Percentiles rank a stretch among this genome's conserved stretches.
phyloP scores from a whole-genome alignment of 2,329 filamentous ascomycete species.

The Hymenoscyphus linearis region DNA sequence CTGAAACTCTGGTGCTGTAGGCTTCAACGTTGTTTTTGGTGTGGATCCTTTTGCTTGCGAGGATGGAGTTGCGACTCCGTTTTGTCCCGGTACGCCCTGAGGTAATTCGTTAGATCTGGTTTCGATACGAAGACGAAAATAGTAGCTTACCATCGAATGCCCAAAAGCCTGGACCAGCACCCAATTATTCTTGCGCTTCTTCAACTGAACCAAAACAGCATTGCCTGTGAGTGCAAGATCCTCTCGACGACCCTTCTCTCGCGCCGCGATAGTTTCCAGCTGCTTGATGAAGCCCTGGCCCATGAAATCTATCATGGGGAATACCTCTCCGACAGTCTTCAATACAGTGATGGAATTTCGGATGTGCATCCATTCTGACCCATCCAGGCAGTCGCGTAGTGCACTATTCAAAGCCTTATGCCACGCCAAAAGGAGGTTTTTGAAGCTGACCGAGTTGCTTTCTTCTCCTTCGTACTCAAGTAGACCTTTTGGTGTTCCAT shows the following conservation, averaged over 20 bases:
- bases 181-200: slow-evolving; percentile 62
- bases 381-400: slow-evolving; percentile 74
- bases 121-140: not conserved
- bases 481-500: slow-evolving; percentile 65
- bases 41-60: slow-evolving; percentile 13
- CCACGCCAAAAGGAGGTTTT: slow-evolving; percentile 82
- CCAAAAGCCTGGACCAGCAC: slow-evolving; percentile 70
- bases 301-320: slow-evolving; percentile 88
- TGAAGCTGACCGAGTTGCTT: slow-evolving; percentile 52
- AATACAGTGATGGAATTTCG: slow-evolving; percentile 90
- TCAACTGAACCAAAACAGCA: slow-evolving; percentile 65
- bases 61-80: slow-evolving; percentile 2
- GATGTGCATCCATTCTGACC: slow-evolving; percentile 94
- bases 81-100: not conserved
- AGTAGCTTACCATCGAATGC: slow-evolving; percentile 51
- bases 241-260: slow-evolving; percentile 60
- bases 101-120: not conserved
- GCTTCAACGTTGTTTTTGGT: slow-evolving; percentile 43
- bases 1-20: slow-evolving; percentile 61
- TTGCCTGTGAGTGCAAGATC: slow-evolving; percentile 71
- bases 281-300: slow-evolving; percentile 61
- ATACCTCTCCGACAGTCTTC: slow-evolving; percentile 72
- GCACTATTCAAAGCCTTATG: slow-evolving; percentile 77
- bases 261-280: slow-evolving; percentile 59
- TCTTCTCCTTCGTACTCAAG: slow-evolving; percentile 79